phyloP scores from a whole-genome alignment of 306 rosid genomes.

The Biancaea sappan region DNA sequence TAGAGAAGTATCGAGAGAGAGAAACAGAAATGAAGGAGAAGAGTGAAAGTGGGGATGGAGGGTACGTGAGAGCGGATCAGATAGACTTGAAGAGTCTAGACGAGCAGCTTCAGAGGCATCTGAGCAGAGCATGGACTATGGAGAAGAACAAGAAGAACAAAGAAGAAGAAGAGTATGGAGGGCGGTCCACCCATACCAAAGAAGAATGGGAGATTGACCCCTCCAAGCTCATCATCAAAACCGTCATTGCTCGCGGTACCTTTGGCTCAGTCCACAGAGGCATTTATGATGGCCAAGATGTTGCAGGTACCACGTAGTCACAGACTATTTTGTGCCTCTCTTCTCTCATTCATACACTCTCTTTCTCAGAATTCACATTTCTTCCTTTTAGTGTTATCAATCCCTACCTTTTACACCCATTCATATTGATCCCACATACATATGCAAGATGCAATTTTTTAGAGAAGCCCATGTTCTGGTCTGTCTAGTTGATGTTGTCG shows the following conservation, averaged over 20 bases:
- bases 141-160: constrained; percentile 75
- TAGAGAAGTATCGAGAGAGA: not conserved
- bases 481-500: constrained; percentile 9
- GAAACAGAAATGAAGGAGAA: constrained; percentile 85
- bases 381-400: constrained; percentile 16
- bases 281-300: constrained; percentile 87
- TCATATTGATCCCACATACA: constrained; percentile 18
- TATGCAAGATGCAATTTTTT: constrained; percentile 28
- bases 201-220: constrained; percentile 99
- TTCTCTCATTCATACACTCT: not conserved
- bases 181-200: constrained; percentile 50
- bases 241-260: constrained; percentile 92
- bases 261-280: constrained; percentile 99
- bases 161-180: constrained; percentile 53
- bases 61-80: constrained; percentile 97
- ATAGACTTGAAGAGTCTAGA: constrained; percentile 99
- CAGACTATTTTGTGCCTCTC: too few relatives aligned
- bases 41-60: constrained; percentile 74
- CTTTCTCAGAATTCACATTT: constrained; percentile 6
- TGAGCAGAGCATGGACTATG: constrained; percentile 87
- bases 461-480: constrained; percentile 23
- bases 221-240: constrained; percentile 76
- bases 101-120: constrained; percentile 96
- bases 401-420: constrained; percentile 16
- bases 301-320: constrained; percentile 79